These are phyloP conservation scores for Lachnellula occidentalis DNA, from an alignment of 2,329 filamentous ascomycete species.

Conservation along the genomic window DNA sequence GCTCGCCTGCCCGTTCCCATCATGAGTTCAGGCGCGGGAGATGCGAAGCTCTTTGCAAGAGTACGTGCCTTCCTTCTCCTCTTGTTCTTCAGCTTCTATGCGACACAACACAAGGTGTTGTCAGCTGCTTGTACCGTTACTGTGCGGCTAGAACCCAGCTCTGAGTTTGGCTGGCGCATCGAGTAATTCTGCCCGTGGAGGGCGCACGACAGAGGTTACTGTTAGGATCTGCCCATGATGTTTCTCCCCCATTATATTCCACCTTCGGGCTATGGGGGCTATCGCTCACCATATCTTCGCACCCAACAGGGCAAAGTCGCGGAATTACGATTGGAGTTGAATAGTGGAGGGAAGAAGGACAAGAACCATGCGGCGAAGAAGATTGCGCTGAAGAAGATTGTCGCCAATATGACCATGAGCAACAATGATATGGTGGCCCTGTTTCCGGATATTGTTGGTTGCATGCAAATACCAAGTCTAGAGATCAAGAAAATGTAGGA, in stretches of 20 bases:
- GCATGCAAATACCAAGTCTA: slow-evolving; percentile 89
- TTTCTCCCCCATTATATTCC: slow-evolving; percentile 30
- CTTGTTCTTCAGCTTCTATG: slow-evolving; percentile 13
- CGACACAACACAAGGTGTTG: neutral
- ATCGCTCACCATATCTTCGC: slow-evolving; percentile 29
- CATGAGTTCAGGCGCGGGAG: slow-evolving; percentile 60
- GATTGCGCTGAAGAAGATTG: slow-evolving; percentile 98
- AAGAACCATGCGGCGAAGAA: slow-evolving; percentile 95
- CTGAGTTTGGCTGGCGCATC: neutral
- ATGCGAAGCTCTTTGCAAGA: slow-evolving; percentile 98
- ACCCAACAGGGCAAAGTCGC: slow-evolving; percentile 91
- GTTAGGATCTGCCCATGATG: slow-evolving; percentile 17
- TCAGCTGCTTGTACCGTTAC: neutral
- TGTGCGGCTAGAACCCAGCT: neutral
- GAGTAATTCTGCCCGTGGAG: neutral
- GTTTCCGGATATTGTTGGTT: slow-evolving; percentile 90
- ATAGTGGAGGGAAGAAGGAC: slow-evolving; percentile 93
- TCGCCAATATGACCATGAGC: slow-evolving; percentile 99
- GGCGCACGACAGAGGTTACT: neutral
- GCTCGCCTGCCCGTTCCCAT: slow-evolving; percentile 9
- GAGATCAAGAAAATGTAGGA: slow-evolving; percentile 99
- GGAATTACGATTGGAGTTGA: slow-evolving; percentile 90
- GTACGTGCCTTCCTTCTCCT: slow-evolving; percentile 51
- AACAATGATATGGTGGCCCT: slow-evolving; percentile 99
- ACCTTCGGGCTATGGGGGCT: slow-evolving; percentile 19